phyloP scores from a whole-genome alignment of 768 basidiomycete genomes.

The Tulasnella sp. region DNA sequence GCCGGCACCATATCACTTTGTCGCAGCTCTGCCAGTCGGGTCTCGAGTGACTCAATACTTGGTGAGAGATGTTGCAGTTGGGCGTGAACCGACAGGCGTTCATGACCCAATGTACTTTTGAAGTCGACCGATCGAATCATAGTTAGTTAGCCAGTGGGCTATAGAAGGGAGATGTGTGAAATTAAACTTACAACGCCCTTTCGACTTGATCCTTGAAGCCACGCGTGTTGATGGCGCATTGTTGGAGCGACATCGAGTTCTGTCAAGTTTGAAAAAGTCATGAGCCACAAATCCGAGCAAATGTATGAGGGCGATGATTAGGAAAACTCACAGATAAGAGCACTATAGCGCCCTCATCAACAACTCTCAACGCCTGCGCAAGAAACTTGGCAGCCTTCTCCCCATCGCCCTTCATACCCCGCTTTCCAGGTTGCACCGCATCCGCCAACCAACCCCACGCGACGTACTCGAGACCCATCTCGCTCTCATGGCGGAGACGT shows the following conservation, averaged over 20 bases:
- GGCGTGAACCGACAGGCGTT: too few relatives aligned
- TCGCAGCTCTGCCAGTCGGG: too few relatives aligned
- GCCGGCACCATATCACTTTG: too few relatives aligned
- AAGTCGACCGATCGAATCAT: too few relatives aligned
- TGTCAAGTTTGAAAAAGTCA: too few relatives aligned
- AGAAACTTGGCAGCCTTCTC: constrained; percentile 5
- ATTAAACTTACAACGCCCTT: constrained; percentile 1
- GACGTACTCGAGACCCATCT: constrained; percentile 5
- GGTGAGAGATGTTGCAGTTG: too few relatives aligned
- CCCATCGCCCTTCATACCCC: not conserved
- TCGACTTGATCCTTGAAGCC: constrained; percentile 8
- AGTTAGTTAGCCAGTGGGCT: too few relatives aligned
- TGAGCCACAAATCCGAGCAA: not conserved
- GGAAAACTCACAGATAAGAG: not conserved
- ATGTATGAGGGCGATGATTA: not conserved
- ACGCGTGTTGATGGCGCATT: constrained; percentile 3
- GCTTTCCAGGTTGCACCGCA: not conserved
- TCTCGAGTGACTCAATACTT: too few relatives aligned
- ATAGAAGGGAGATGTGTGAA: too few relatives aligned
- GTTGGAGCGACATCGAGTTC: constrained; percentile 10
- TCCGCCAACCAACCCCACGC: constrained; percentile 1
- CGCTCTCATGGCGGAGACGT: not conserved
- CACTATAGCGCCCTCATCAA: not conserved
- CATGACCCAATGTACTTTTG: too few relatives aligned
- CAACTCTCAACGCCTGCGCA: not conserved